Evolutionary conservation across 140 eudicot genomes (phyloP).

Genomic region (Flaveria floridana): DNA sequence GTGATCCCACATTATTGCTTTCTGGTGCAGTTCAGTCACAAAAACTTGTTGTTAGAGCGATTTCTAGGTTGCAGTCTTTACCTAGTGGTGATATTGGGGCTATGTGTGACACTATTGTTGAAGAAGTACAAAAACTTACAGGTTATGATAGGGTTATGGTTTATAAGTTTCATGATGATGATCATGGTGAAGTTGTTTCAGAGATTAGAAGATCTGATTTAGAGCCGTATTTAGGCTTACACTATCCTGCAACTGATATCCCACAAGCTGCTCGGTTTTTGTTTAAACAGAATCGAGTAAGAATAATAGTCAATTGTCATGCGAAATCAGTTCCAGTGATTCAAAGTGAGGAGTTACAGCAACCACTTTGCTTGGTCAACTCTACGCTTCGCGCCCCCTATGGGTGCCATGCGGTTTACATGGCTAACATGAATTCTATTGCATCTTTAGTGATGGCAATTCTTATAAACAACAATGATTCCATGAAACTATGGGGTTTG

Average conservation of each 20-base stretch:
- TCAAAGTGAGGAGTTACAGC: constrained; percentile 44
- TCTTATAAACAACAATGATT: constrained; percentile 42
- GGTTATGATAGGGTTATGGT: constrained; percentile 77
- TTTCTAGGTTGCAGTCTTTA: constrained; percentile 56
- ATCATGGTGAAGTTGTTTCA: constrained; percentile 72
- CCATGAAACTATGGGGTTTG: constrained; percentile 67
- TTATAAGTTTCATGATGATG: constrained; percentile 71
- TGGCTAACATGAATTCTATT: constrained; percentile 59
- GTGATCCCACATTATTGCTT: constrained; percentile 48
- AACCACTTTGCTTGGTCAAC: constrained; percentile 62
- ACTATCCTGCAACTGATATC: constrained; percentile 70
- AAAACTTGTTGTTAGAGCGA: constrained; percentile 56
- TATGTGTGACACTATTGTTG: constrained; percentile 63
- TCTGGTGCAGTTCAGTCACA: constrained; percentile 65
- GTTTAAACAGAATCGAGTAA: constrained; percentile 66
- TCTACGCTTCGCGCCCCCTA: constrained; percentile 67
- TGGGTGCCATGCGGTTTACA: constrained; percentile 57
- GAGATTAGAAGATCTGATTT: constrained; percentile 59
- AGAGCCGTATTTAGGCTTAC: constrained; percentile 71
- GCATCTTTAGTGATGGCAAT: constrained; percentile 64
- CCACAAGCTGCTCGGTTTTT: constrained; percentile 71
- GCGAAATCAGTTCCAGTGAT: constrained; percentile 44
- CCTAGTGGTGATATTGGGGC: constrained; percentile 63
- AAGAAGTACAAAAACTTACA: constrained; percentile 58
- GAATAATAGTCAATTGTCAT: constrained; percentile 56